phyloP scores from a whole-genome alignment of 208 protist species.

The Leishmania arabica region DNA sequence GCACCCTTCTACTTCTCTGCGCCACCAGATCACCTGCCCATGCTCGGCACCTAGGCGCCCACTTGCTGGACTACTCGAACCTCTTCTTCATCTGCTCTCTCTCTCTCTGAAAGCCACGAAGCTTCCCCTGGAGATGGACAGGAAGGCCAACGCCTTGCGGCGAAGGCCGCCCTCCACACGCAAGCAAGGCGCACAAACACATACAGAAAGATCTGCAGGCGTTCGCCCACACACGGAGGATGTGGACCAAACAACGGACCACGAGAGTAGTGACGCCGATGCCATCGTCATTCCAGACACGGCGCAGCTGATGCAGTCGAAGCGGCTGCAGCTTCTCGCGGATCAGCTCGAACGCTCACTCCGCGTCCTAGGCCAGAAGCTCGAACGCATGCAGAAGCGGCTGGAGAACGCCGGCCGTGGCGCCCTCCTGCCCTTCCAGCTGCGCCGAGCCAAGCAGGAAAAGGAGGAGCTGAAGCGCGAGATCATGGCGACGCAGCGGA shows the following conservation, averaged over 20 bases:
- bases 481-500: slow-evolving; percentile 53
- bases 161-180: not conserved
- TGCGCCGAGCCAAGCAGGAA: slow-evolving; percentile 55
- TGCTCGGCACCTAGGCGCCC: not conserved
- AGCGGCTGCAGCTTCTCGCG: slow-evolving; percentile 52
- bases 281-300: slow-evolving; percentile 36
- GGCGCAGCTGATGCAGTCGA: slow-evolving; percentile 43
- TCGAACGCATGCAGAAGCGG: slow-evolving; percentile 53
- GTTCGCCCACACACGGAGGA: not conserved
- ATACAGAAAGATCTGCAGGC: not conserved
- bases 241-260: not conserved
- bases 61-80: not conserved
- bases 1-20: not conserved
- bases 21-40: not conserved
- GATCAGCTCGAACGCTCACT: slow-evolving; percentile 63
- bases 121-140: not conserved
- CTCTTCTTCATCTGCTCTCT: not conserved
- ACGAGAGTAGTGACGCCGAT: not conserved
- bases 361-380: slow-evolving; percentile 42
- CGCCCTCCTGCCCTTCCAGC: slow-evolving; percentile 60
- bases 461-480: slow-evolving; percentile 57
- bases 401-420: slow-evolving; percentile 25
- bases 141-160: not conserved
- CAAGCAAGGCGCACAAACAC: not conserved
- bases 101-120: not conserved